phyloP scores from a whole-genome alignment of 2,329 filamentous ascomycete species.

The Talaromyces rugulosus region DNA sequence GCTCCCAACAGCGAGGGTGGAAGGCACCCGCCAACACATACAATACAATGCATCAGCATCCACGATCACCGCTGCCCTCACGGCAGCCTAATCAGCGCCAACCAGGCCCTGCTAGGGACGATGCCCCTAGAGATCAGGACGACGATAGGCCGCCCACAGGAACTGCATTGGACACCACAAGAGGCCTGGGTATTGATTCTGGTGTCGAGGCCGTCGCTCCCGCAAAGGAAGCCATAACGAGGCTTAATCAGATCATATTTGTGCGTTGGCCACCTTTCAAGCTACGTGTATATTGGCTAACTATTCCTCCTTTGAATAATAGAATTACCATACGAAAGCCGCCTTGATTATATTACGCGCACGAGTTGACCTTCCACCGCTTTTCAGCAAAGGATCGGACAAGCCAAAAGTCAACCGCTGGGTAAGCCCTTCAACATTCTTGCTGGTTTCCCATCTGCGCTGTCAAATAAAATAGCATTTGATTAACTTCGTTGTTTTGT shows the following conservation, averaged over 20 bases:
- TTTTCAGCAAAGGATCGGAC: conserved; percentile 53
- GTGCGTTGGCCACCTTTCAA: conserved; percentile 44
- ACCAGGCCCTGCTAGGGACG: conserved; percentile 67
- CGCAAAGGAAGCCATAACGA: conserved; percentile 65
- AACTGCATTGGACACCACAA: conserved; percentile 47
- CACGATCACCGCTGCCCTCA: conserved; percentile 67
- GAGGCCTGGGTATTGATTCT: conserved; percentile 49
- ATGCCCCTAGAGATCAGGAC: conserved; percentile 68
- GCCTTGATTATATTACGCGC: conserved; percentile 80
- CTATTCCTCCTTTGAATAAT: conserved; percentile 19
- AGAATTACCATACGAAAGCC: conserved; percentile 92
- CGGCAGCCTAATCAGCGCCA: conserved; percentile 69
- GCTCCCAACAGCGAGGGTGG: not conserved
- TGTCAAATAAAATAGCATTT: conserved; percentile 69
- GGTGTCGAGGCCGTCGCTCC: conserved; percentile 46
- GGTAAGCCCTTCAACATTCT: conserved; percentile 54
- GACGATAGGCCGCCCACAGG: conserved; percentile 51
- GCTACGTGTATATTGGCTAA: conserved; percentile 16
- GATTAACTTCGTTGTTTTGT: conserved; percentile 37
- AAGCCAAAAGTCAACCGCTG: conserved; percentile 74
- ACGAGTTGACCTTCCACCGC: conserved; percentile 64
- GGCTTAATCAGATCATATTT: conserved; percentile 91
- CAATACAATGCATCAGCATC: conserved; percentile 80
- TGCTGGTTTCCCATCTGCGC: not conserved
- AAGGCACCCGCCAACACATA: conserved; percentile 19